Evolutionary conservation across 192 early-diverging fungal genomes (phyloP), one percentile per base, ranked within the genome.

Genomic region (Umbelopsis isabellina): DNA sequence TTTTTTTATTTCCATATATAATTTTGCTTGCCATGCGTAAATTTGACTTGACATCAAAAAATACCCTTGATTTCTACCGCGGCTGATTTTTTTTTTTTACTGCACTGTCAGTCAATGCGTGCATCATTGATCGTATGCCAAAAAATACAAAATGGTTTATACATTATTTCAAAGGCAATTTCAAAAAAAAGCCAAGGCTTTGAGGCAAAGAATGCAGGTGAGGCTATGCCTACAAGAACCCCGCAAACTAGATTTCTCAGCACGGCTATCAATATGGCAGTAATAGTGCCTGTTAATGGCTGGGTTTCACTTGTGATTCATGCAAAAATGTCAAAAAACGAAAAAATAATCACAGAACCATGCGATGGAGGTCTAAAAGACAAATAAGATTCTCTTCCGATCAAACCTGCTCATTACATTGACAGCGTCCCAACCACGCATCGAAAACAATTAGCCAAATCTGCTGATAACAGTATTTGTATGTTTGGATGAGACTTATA

Each of bases 251-350:
- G 21, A 53, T 53, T 23, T 53, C 51, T 53, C 51, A 53, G 30
- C 53, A n/a, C 37, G 6, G 1, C 37, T 41, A 4, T 41, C 37
- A 41, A 41, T 41, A 5, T 4, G 37, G 37, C 37, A 41, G 7
- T 41, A 41, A 4, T 61, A 25, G 55, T 5, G 2, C 30, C 18
- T 35, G 55, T 30, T 11, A 27, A 35, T 61, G 55, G 55, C 13
- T 35, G 30, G 4, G 55, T 61, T 61, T 61, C 30, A 61, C 55
- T 61, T 61, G 30, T 61, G 55, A 35, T 61, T 61, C 55, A 61
- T 61, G 55, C 55, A 61, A 61, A 37, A 61, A 18, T 61, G 55
- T 61, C 55, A 61, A 61, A 61, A 61, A 21, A 4, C 2, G 5
- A 8, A 25, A 2, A 23, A 52, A 52, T 13, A 61, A 61, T 16